Evolutionary conservation across 2,329 filamentous ascomycete species (phyloP).

Genomic region (Thelonectria rubi): DNA sequence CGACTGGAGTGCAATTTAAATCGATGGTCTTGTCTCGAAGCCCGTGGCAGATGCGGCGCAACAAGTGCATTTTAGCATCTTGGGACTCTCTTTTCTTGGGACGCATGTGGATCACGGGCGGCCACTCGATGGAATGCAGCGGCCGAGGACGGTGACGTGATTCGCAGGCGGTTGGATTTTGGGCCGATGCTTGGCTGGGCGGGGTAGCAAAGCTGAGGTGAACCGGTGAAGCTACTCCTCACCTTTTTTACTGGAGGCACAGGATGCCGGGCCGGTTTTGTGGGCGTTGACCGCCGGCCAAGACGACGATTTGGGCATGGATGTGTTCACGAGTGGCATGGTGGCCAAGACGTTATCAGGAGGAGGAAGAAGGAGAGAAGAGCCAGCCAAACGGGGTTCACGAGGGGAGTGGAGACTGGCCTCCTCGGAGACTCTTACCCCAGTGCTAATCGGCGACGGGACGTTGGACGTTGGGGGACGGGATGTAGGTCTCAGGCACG

Average conservation of each 20-base stretch:
- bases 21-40: constrained; percentile 45
- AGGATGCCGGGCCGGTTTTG: constrained; percentile 19
- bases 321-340: neutral
- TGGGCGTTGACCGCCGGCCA: constrained; percentile 14
- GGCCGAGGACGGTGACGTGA: constrained; percentile 3
- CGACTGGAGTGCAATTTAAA: constrained; percentile 61
- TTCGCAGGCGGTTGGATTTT: neutral
- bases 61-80: neutral
- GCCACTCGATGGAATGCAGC: constrained; percentile 1
- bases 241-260: neutral
- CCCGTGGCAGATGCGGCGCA: constrained; percentile 20
- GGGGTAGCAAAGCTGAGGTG: neutral
- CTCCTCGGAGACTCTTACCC: too few relatives aligned
- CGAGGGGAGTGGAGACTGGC: too few relatives aligned
- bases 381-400: too few relatives aligned
- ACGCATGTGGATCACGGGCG: constrained; percentile 5
- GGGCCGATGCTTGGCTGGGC: neutral
- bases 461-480: neutral
- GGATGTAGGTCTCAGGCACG: constrained; percentile 1
- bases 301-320: neutral
- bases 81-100: neutral
- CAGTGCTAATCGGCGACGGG: too few relatives aligned
- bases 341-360: too few relatives aligned
- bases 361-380: too few relatives aligned
- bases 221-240: constrained; percentile 1